phyloP scores from a whole-genome alignment of 257 asterid species.

The Salvia hispanica region DNA sequence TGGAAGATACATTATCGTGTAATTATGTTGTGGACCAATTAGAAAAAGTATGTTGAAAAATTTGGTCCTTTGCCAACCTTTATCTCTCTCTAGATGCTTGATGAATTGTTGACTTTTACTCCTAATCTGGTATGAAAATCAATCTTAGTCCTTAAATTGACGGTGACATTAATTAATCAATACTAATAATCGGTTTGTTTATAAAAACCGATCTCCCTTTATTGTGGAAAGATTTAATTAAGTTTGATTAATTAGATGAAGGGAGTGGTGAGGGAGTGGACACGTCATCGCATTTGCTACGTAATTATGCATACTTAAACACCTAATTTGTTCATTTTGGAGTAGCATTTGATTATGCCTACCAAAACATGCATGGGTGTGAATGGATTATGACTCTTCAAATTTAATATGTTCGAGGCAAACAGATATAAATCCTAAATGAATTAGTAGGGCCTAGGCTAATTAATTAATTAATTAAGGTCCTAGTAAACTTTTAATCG shows the following conservation, averaged over 20 bases:
- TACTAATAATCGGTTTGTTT: neutral
- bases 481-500: constrained; percentile 11
- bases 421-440: neutral
- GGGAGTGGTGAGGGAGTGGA: neutral
- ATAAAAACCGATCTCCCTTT: neutral
- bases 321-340: neutral
- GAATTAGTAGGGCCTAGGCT: constrained; percentile 5
- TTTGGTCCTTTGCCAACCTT: no score
- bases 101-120: no score
- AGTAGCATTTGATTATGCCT: constrained; percentile 9
- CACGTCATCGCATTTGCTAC: neutral
- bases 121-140: no score
- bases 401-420: neutral
- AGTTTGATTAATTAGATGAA: neutral
- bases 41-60: no score
- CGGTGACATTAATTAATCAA: neutral
- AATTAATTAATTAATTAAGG: constrained; percentile 3
- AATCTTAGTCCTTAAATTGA: neutral
- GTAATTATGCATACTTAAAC: neutral
- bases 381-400: no score
- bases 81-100: no score
- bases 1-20: no score
- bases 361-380: neutral
- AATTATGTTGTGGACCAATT: no score
- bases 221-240: neutral